Evolutionary conservation across 192 early-diverging fungal genomes (phyloP).

Genomic region (Podochytrium sp.): DNA sequence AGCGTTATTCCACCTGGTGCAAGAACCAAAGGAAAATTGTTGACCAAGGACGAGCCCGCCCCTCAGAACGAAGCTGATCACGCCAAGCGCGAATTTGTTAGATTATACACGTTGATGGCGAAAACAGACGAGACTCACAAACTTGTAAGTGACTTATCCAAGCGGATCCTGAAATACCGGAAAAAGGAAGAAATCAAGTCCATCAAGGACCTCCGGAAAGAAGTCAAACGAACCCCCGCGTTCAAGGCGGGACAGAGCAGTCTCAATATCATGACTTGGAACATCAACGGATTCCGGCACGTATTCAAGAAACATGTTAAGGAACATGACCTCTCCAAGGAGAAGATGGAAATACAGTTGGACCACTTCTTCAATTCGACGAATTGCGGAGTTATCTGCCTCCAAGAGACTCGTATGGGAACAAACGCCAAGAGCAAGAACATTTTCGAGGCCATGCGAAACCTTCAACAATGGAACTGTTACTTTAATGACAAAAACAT

Average conservation of each 20-base stretch:
- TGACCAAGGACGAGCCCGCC: too few species aligned
- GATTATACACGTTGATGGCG: neutral
- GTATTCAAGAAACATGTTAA: neutral
- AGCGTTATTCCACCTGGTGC: neutral
- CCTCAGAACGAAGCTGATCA: too few species aligned
- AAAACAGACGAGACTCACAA: neutral
- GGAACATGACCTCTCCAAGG: neutral
- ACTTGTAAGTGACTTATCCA: neutral
- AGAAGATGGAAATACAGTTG: neutral
- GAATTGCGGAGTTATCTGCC: neutral
- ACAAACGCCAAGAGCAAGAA: neutral
- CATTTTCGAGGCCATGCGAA: neutral
- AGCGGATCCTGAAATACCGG: neutral
- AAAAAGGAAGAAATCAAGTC: neutral
- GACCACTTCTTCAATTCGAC: neutral
- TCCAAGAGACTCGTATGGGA: slow-evolving; percentile 4
- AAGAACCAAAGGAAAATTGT: neutral
- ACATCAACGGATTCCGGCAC: neutral
- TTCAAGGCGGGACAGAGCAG: neutral
- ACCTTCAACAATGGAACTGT: neutral
- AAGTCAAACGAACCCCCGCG: too few species aligned
- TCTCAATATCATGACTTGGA: neutral
- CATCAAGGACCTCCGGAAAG: neutral
- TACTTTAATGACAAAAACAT: neutral
- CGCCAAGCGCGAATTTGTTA: too few species aligned